Evolutionary conservation across 2,329 filamentous ascomycete genomes (phyloP).

Genomic region (Pseudopithomyces chartarum): DNA sequence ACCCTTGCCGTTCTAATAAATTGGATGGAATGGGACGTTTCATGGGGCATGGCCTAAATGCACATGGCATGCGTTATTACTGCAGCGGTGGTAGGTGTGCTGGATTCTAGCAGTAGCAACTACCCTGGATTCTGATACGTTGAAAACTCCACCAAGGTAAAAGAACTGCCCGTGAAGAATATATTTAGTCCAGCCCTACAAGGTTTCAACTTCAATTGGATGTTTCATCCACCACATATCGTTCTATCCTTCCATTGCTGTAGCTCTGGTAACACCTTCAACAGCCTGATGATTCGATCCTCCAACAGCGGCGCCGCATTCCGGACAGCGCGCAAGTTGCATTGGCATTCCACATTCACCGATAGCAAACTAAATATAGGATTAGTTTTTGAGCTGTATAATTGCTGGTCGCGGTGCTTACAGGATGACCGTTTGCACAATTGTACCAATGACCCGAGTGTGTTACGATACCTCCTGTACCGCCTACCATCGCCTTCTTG

Average conservation of each 20-base stretch:
- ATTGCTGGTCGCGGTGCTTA: slow-evolving; percentile 16
- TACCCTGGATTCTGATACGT: no score
- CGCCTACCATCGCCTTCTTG: slow-evolving; percentile 54
- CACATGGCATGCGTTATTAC: neutral
- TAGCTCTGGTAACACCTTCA: slow-evolving; percentile 51
- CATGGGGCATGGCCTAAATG: neutral
- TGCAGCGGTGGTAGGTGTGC: no score
- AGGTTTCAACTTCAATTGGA: no score
- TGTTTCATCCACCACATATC: no score
- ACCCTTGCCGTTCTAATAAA: neutral
- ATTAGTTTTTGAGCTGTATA: neutral
- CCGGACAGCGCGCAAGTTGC: slow-evolving; percentile 62
- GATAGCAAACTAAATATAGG: slow-evolving; percentile 55
- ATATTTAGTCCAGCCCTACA: no score
- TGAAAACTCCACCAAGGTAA: no score
- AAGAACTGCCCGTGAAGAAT: no score
- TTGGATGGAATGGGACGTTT: neutral
- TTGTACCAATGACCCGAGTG: slow-evolving; percentile 66
- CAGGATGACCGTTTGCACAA: slow-evolving; percentile 61
- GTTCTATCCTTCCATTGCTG: neutral
- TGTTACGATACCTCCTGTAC: slow-evolving; percentile 46
- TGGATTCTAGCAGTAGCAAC: no score
- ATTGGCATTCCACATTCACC: slow-evolving; percentile 69
- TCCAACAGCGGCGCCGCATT: slow-evolving; percentile 63
- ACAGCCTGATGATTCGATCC: slow-evolving; percentile 56